Conservation (phyloP, 163 green algal species). For the Volvox carteri region DNA sequence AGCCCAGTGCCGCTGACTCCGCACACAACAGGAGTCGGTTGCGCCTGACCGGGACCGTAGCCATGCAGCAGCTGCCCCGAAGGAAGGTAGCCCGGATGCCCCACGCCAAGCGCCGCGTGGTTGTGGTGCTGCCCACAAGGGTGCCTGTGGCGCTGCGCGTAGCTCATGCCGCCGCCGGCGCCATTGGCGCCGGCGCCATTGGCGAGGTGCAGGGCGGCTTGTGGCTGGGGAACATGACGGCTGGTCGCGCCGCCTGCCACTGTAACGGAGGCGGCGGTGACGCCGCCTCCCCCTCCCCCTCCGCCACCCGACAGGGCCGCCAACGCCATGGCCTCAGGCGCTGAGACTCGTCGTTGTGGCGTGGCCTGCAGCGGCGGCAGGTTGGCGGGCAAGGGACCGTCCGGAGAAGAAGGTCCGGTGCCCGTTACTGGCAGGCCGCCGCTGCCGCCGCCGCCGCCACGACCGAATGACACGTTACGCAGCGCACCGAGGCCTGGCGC, state of each 20-base stretch:
- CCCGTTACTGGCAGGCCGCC: too few species aligned
- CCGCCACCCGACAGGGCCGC: not conserved
- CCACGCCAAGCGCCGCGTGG: too few species aligned
- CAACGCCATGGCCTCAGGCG: slow-evolving; percentile 4
- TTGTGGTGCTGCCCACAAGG: not conserved
- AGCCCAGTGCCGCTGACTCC: not conserved
- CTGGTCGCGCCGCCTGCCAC: not conserved
- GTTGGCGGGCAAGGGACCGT: not conserved
- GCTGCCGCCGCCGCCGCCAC: not conserved
- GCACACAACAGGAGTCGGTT: not conserved
- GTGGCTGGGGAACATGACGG: not conserved
- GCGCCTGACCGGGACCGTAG: too few species aligned
- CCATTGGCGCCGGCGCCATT: too few species aligned
- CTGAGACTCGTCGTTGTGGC: slow-evolving; percentile 13
- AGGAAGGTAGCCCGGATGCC: too few species aligned
- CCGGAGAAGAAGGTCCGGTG: slow-evolving; percentile 23
- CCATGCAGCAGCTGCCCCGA: too few species aligned
- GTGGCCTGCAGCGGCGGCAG: slow-evolving; percentile 30
- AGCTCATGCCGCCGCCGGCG: not conserved
- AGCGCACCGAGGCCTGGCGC: not conserved
- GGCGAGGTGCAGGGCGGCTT: not conserved
- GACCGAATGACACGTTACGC: not conserved
- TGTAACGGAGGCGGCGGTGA: not conserved
- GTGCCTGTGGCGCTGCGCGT: not conserved
- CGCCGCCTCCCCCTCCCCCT: not conserved